Conservation (phyloP, 2,329 filamentous ascomycete species). For the Ophiocordyceps unilateralis region DNA sequence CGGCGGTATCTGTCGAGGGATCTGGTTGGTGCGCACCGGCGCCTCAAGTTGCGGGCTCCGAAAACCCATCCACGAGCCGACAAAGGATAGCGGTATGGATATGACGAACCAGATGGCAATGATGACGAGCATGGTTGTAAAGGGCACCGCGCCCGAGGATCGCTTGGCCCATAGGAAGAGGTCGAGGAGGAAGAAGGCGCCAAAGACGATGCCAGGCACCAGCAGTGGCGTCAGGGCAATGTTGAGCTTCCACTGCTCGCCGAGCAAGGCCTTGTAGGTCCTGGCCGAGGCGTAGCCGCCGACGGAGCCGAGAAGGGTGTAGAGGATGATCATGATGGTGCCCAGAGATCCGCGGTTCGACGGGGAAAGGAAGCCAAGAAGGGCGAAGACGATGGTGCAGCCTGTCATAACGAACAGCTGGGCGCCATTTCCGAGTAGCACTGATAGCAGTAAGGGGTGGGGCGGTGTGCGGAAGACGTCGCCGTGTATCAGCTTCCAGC, state of each 20-base stretch:
- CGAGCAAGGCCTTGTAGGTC: constrained; percentile 86
- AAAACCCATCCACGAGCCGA: constrained; percentile 88
- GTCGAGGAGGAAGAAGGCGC: constrained; percentile 81
- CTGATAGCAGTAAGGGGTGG: constrained; percentile 65
- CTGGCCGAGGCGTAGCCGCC: constrained; percentile 81
- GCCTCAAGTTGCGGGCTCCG: constrained; percentile 52
- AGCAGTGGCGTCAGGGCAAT: constrained; percentile 75
- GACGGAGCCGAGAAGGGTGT: constrained; percentile 81
- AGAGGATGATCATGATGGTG: constrained; percentile 83
- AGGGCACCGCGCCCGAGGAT: constrained; percentile 86
- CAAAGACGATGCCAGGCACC: constrained; percentile 74
- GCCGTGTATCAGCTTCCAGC: constrained; percentile 95
- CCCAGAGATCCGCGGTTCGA: constrained; percentile 89
- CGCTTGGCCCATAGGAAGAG: constrained; percentile 90
- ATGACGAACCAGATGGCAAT: constrained; percentile 94
- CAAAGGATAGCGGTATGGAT: constrained; percentile 77
- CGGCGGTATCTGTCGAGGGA: constrained; percentile 87
- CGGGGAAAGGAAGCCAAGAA: constrained; percentile 86
- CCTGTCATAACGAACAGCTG: constrained; percentile 98
- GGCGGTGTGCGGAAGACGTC: constrained; percentile 88
- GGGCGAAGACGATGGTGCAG: constrained; percentile 80
- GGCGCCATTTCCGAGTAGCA: constrained; percentile 82
- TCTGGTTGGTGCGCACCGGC: constrained; percentile 91
- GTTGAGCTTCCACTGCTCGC: constrained; percentile 87
- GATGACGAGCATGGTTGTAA: constrained; percentile 91